phyloP scores from a whole-genome alignment of 2,329 filamentous ascomycete species.

The Aureobasidium sp. region DNA sequence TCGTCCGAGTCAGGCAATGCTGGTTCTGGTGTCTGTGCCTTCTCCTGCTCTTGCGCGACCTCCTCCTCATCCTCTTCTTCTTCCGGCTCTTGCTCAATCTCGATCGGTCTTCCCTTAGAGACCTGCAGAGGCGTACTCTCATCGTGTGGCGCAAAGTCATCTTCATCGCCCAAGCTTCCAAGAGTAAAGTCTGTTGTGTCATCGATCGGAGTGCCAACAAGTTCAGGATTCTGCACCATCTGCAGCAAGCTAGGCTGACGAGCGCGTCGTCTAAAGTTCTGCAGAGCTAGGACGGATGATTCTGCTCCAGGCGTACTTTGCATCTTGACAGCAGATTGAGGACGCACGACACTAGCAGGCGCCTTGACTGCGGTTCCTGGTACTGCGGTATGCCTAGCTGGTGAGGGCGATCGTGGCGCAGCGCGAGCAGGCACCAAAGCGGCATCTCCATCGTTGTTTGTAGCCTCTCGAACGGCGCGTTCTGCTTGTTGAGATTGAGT shows the following conservation, averaged over 20 bases:
- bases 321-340: conserved; percentile 35
- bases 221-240: conserved; percentile 34
- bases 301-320: conserved; percentile 36
- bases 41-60: conserved; percentile 1
- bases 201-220: neutral
- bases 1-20: neutral
- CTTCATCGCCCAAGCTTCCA: conserved; percentile 19
- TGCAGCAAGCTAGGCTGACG: conserved; percentile 41
- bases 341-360: conserved; percentile 19
- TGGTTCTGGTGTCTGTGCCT: conserved; percentile 9
- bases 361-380: conserved; percentile 20
- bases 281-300: conserved; percentile 39
- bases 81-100: neutral
- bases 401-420: conserved; percentile 20
- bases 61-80: neutral
- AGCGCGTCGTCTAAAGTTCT: conserved; percentile 41
- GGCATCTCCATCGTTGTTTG: conserved; percentile 8
- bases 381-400: conserved; percentile 20
- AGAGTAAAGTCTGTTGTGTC: conserved; percentile 20
- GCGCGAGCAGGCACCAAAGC: conserved; percentile 9
- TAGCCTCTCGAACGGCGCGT: neutral
- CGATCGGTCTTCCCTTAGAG: neutral
- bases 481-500: neutral
- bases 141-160: conserved; percentile 51
- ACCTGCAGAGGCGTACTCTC: conserved; percentile 54